Conservation (phyloP, 305 asterid genomes). For the Salvia sclarea region DNA sequence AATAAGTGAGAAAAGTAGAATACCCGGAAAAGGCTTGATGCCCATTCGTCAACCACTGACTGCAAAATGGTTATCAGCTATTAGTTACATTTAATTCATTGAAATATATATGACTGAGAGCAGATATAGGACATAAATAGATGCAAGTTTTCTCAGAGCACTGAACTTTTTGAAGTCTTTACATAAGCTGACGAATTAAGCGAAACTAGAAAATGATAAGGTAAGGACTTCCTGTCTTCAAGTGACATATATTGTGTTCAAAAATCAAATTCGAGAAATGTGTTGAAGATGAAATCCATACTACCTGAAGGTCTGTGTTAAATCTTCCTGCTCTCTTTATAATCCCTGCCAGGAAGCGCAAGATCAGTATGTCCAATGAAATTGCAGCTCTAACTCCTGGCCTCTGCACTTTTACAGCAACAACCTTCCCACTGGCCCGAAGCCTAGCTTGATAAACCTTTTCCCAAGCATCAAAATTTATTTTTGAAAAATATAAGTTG, state of each 20-base stretch:
- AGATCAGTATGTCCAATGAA: constrained; percentile 82
- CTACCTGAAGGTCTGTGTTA: constrained; percentile 93
- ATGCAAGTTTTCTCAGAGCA: not conserved
- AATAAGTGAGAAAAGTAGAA: constrained; percentile 37
- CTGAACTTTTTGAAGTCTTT: not conserved
- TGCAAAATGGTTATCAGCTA: constrained; percentile 44
- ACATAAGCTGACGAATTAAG: constrained; percentile 23
- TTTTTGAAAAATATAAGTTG: not conserved
- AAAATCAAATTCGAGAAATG: constrained; percentile 23
- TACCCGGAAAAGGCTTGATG: constrained; percentile 98
- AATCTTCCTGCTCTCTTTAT: constrained; percentile 73
- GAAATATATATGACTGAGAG: constrained; percentile 5
- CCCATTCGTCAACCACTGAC: constrained; percentile 98
- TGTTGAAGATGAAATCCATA: constrained; percentile 14
- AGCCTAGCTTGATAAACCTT: constrained; percentile 99
- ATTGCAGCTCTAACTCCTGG: constrained; percentile 99
- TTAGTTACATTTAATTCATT: constrained; percentile 27
- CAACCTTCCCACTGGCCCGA: constrained; percentile 69
- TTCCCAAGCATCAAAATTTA: constrained; percentile 31
- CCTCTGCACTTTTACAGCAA: constrained; percentile 96
- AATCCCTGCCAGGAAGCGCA: constrained; percentile 80
- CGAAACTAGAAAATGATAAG: constrained; percentile 19
- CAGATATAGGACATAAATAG: not conserved
- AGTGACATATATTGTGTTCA: constrained; percentile 1
- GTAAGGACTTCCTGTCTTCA: not conserved